Percentiles rank a stretch among this genome's conserved stretches.
Conservation (phyloP, 169 alveolate genomes). For the Cryptosporidium meleagridis region DNA sequence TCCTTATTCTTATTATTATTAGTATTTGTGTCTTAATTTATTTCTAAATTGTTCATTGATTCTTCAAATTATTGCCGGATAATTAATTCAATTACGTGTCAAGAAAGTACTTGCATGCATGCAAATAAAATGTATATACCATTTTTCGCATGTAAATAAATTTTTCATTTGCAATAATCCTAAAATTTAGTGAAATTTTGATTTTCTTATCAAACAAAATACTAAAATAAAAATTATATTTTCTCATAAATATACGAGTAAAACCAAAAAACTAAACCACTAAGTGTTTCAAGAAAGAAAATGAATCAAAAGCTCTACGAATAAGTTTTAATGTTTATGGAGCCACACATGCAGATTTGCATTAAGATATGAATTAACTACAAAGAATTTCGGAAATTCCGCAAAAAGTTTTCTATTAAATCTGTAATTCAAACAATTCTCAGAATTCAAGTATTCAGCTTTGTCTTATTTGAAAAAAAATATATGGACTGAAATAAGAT, state of each 20-base stretch:
- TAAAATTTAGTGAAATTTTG: neutral
- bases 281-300: conserved; percentile 18
- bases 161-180: neutral
- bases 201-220: too few relatives aligned
- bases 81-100: neutral
- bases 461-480: neutral
- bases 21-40: neutral
- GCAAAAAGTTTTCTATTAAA: conserved; percentile 2
- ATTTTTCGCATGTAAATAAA: neutral
- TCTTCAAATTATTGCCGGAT: neutral
- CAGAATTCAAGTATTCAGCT: neutral
- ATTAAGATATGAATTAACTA: neutral
- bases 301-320: conserved; percentile 10
- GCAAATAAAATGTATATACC: neutral
- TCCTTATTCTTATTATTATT: too few relatives aligned
- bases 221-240: neutral
- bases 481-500: conserved; percentile 1
- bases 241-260: conserved; percentile 23
- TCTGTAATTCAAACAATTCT: conserved; percentile 18
- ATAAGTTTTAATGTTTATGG: neutral
- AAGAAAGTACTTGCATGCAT: neutral
- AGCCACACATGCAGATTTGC: conserved; percentile 12
- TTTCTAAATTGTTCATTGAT: neutral
- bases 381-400: conserved; percentile 15
- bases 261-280: conserved; percentile 17